These are phyloP conservation scores for Globisporangium mamillatum DNA, from an alignment of 352 stramenopile genomes.

Conservation along the genomic window DNA sequence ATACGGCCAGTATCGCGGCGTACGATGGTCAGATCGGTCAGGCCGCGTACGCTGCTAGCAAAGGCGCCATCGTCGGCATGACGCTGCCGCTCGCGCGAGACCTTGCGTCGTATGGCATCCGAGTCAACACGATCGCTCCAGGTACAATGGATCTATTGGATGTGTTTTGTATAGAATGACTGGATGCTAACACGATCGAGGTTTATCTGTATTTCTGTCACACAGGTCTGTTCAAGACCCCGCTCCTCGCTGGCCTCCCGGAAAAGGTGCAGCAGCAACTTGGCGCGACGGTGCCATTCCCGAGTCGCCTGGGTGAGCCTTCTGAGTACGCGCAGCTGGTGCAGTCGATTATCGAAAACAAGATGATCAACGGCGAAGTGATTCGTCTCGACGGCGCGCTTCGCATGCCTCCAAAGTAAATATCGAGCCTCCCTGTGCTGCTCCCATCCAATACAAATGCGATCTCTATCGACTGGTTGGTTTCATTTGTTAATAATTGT, in stretches of 20 bases:
- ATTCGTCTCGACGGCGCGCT: slow-evolving; percentile 97
- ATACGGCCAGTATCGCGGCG: slow-evolving; percentile 97
- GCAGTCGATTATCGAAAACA: slow-evolving; percentile 95
- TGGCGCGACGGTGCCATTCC: slow-evolving; percentile 93
- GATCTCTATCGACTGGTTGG: neutral
- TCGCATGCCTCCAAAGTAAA: slow-evolving; percentile 92
- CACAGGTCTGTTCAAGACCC: slow-evolving; percentile 94
- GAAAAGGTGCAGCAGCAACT: slow-evolving; percentile 94
- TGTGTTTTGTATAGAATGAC: neutral
- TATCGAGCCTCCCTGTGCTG: neutral
- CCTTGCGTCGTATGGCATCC: slow-evolving; percentile 91
- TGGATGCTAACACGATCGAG: neutral
- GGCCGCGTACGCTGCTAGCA: slow-evolving; percentile 96
- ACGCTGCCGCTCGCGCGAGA: slow-evolving; percentile 96
- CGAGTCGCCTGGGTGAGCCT: slow-evolving; percentile 91
- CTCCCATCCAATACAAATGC: neutral
- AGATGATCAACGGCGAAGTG: slow-evolving; percentile 98
- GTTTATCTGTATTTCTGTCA: slow-evolving; percentile 14
- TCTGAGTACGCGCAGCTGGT: slow-evolving; percentile 96
- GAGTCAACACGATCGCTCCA: slow-evolving; percentile 96
- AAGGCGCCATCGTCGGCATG: slow-evolving; percentile 96
- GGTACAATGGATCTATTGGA: slow-evolving; percentile 28
- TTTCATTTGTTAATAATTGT: neutral
- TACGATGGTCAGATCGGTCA: slow-evolving; percentile 98
- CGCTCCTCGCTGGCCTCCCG: slow-evolving; percentile 93